Conservation (phyloP, 2,329 filamentous ascomycete genomes). For the Cercospora nicotianae region DNA sequence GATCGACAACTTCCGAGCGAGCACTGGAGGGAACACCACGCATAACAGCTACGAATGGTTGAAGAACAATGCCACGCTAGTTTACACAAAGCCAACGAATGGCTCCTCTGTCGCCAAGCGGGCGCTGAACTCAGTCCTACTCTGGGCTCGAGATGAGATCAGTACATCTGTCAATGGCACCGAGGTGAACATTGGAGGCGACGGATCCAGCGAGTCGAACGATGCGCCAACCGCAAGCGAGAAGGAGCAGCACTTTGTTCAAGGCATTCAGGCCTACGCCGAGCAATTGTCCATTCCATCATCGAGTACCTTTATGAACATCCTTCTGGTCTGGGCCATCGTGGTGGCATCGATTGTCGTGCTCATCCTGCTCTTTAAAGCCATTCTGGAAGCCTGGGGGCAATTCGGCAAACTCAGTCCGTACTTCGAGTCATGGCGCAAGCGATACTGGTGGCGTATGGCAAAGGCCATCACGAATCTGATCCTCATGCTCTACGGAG, state of each 20-base stretch:
- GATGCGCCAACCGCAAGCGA: constrained; percentile 35
- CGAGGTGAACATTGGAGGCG: constrained; percentile 33
- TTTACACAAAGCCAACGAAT: constrained; percentile 62
- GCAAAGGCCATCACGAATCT: constrained; percentile 85
- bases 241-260: constrained; percentile 59
- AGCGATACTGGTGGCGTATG: constrained; percentile 94
- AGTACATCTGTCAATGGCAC: constrained; percentile 46
- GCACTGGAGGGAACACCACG: constrained; percentile 84
- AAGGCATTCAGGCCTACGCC: constrained; percentile 78
- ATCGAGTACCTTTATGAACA: constrained; percentile 94
- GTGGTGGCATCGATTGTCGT: constrained; percentile 81
- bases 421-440: constrained; percentile 77
- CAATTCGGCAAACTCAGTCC: constrained; percentile 85
- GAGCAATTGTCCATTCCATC: constrained; percentile 81
- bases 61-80: constrained; percentile 73
- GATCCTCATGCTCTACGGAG: constrained; percentile 86
- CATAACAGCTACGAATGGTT: constrained; percentile 74
- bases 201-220: constrained; percentile 30
- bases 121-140: constrained; percentile 29
- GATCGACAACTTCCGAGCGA: constrained; percentile 79
- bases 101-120: constrained; percentile 38
- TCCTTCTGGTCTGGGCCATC: constrained; percentile 84
- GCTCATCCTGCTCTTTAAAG: constrained; percentile 83
- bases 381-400: constrained; percentile 86
- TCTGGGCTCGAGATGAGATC: constrained; percentile 38